These are phyloP conservation scores for Suillus occidentalis DNA, from an alignment of 768 basidiomycete genomes.

Conservation along the genomic window DNA sequence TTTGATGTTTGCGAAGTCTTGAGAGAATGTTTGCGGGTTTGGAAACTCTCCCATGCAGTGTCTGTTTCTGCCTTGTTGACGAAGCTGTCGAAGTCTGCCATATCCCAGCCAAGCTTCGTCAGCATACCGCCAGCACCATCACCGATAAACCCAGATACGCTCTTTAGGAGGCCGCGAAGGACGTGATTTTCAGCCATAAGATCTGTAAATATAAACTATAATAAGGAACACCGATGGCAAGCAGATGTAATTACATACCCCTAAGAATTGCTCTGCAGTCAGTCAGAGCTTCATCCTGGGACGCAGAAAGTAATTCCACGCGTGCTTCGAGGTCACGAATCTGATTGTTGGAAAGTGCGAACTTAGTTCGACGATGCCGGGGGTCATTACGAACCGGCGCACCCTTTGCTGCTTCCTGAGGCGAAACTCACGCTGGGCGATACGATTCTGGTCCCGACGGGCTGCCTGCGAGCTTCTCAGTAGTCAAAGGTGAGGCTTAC, in stretches of 20 bases:
- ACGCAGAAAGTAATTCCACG: conserved; percentile 92
- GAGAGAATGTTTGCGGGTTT: conserved; percentile 54
- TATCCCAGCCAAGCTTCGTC: conserved; percentile 76
- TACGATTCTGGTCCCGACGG: conserved; percentile 84
- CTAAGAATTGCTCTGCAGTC: conserved; percentile 83
- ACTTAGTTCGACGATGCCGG: conserved; percentile 2
- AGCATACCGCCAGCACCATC: conserved; percentile 81
- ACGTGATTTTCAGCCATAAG: conserved; percentile 89
- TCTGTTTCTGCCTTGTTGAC: conserved; percentile 89
- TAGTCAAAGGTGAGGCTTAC: conserved; percentile 7
- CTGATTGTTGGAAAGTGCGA: conserved; percentile 38
- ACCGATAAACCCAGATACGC: conserved; percentile 78
- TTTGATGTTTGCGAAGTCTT: conserved; percentile 31
- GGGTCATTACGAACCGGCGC: conserved; percentile 18
- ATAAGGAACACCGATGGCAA: not conserved
- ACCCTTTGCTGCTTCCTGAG: conserved; percentile 88
- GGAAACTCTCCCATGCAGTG: conserved; percentile 89
- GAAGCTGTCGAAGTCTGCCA: conserved; percentile 75
- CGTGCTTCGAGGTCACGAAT: conserved; percentile 94
- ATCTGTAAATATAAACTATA: conserved; percentile 44
- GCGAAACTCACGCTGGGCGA: conserved; percentile 92
- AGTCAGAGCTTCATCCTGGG: conserved; percentile 83
- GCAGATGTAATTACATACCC: conserved; percentile 41
- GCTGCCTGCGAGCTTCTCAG: conserved; percentile 77
- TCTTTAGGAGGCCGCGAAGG: conserved; percentile 75